Evolutionary conservation across 2,329 filamentous ascomycete genomes (phyloP).

Genomic region (Ophiostoma triangulosporum): DNA sequence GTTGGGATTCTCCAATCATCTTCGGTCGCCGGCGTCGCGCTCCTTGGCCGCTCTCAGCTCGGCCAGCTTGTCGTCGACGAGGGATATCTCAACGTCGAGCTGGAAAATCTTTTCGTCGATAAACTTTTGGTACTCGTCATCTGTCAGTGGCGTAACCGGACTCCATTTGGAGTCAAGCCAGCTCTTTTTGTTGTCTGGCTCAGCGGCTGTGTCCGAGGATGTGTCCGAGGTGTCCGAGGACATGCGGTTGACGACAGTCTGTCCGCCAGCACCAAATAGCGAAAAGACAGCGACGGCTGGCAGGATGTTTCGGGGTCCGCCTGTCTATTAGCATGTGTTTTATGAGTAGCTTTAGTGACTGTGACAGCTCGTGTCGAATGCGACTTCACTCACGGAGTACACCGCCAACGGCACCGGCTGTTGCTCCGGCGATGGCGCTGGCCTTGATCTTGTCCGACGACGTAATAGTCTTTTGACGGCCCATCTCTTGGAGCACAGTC

Average conservation of each 20-base stretch:
- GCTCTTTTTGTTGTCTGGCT: constrained; percentile 3
- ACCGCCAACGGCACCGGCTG: constrained; percentile 50
- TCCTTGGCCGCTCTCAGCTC: constrained; percentile 3
- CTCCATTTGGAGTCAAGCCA: constrained; percentile 54
- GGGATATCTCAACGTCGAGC: constrained; percentile 61
- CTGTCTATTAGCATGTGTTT: constrained; percentile 19
- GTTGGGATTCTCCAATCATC: too few species aligned
- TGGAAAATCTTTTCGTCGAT: constrained; percentile 57
- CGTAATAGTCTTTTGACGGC: constrained; percentile 38
- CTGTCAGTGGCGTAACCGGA: constrained; percentile 53
- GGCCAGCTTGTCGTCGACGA: constrained; percentile 65
- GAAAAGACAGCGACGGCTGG: constrained; percentile 38
- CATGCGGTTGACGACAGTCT: constrained; percentile 16
- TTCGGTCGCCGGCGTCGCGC: neutral
- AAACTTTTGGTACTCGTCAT: constrained; percentile 58
- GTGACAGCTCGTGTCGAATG: neutral
- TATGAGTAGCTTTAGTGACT: neutral
- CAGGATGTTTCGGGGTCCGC: constrained; percentile 38
- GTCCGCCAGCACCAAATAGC: constrained; percentile 21
- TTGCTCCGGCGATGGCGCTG: constrained; percentile 56
- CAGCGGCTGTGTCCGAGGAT: neutral
- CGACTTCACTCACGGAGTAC: constrained; percentile 32
- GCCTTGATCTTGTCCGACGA: constrained; percentile 48
- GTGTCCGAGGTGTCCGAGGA: constrained; percentile 1
- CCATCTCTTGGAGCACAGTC: constrained; percentile 20